Conservation (phyloP, 352 stramenopile genomes). For the Pythium sukuiense region DNA sequence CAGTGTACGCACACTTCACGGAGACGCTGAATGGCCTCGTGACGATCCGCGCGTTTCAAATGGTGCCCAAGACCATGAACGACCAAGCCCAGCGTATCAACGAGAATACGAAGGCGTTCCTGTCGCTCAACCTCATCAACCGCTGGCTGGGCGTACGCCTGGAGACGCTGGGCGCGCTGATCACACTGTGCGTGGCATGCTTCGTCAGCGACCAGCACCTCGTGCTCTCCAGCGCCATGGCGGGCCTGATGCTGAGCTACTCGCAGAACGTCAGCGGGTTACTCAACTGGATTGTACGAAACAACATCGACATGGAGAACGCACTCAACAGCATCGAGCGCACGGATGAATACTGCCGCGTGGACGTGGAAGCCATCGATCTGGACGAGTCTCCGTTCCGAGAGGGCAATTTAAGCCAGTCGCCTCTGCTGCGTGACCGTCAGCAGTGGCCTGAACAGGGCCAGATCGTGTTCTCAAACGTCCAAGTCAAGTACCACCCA, state of each 20-base stretch:
- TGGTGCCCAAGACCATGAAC: slow-evolving; percentile 37
- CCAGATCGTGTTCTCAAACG: slow-evolving; percentile 68
- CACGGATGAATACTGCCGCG: slow-evolving; percentile 48
- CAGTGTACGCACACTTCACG: slow-evolving; percentile 92
- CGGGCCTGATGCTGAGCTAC: slow-evolving; percentile 94
- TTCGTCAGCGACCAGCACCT: slow-evolving; percentile 74
- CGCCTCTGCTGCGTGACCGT: slow-evolving; percentile 34
- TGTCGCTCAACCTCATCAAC: slow-evolving; percentile 90
- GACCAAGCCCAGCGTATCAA: slow-evolving; percentile 52
- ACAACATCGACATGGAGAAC: slow-evolving; percentile 93
- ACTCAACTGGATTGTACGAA: slow-evolving; percentile 96
- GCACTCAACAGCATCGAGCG: slow-evolving; percentile 94
- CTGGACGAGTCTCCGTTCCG: slow-evolving; percentile 16
- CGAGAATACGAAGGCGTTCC: slow-evolving; percentile 85
- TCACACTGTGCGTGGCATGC: slow-evolving; percentile 89
- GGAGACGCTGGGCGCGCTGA: slow-evolving; percentile 79
- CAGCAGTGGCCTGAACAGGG: slow-evolving; percentile 61
- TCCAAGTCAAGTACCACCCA: slow-evolving; percentile 59
- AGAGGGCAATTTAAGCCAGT: slow-evolving; percentile 10
- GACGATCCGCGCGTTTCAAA: slow-evolving; percentile 70
- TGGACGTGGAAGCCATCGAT: slow-evolving; percentile 40
- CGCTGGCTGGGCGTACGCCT: slow-evolving; percentile 96
- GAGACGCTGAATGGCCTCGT: slow-evolving; percentile 85
- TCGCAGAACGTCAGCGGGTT: slow-evolving; percentile 89
- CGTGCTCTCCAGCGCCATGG: slow-evolving; percentile 70